These are phyloP conservation scores for Cytidiella melzeri DNA, from an alignment of 768 basidiomycete species.

Conservation along the genomic window DNA sequence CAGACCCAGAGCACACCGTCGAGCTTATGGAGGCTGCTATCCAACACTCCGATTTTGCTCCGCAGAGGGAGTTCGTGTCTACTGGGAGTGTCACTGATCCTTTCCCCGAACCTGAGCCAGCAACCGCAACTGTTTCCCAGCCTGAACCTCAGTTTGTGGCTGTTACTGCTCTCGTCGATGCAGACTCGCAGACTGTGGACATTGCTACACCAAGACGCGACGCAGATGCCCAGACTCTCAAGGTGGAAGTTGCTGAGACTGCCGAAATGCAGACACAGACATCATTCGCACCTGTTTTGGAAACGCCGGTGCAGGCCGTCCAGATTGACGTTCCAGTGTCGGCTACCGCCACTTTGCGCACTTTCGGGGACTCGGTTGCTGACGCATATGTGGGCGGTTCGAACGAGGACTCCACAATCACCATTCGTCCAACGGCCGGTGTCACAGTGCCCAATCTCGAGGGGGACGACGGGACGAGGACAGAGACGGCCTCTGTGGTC, in stretches of 20 bases:
- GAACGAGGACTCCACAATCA: slow-evolving; percentile 28
- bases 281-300: slow-evolving; percentile 1
- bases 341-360: background rate
- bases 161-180: slow-evolving; percentile 9
- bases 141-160: no score
- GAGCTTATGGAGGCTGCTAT: slow-evolving; percentile 42
- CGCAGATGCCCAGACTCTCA: background rate
- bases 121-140: background rate
- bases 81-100: slow-evolving; percentile 16
- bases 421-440: slow-evolving; percentile 7
- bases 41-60: slow-evolving; percentile 36
- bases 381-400: slow-evolving; percentile 18
- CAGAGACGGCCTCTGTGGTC: slow-evolving; percentile 36
- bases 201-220: background rate
- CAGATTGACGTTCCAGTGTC: slow-evolving; percentile 8
- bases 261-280: slow-evolving; percentile 22
- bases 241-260: slow-evolving; percentile 8
- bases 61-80: slow-evolving; percentile 12
- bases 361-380: slow-evolving; percentile 4
- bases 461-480: slow-evolving; percentile 46
- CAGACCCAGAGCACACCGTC: slow-evolving; percentile 19
- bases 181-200: slow-evolving; percentile 15
- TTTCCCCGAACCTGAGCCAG: slow-evolving; percentile 18
- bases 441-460: slow-evolving; percentile 25
- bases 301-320: slow-evolving; percentile 16